Base-by-base conservation (phyloP, 179 eudicot species). In the Camellia oleifera region DNA sequence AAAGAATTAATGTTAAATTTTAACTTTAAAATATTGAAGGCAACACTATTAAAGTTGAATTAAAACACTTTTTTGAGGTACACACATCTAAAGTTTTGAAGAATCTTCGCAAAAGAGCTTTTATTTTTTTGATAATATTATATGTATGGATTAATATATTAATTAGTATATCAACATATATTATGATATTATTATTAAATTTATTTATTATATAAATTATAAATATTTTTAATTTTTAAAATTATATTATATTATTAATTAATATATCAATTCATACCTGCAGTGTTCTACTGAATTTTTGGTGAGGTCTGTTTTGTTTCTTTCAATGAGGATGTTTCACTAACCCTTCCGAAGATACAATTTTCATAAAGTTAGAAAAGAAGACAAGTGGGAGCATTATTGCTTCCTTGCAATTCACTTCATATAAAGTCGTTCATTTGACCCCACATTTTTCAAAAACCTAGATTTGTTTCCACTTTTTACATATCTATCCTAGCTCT, bases 371-470 rank as follows among this genome's bases (percentile, higher is more conserved):
- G 71, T 32, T 13, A 12, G 8, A 46, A 8, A 52, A 40, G 52
- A 67, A 10, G 58, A 72, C 53, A 53, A 17, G 13, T 26, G 76
- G 53, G 46, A 70, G 64, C 46, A 73, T 73, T 58, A 72, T 72
- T 63, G 64, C 58, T 78, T 71, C 18, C 81, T 78, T 78, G 23
- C 54, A 72, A 62, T 79, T 79, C 81, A 79, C 71, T 62, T 72
- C 70, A 72, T 11, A 46, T 50, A 71, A 79, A 79, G 81, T 17
- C 23, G 81, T 26, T 46, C 77, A 72, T 72, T 64, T 50, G 44
- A 44, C 48, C 77, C 72, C 72, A 50, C 67, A 15, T 11, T 63
- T 52, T 63, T 26, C 18, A 9, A 72, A 61, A 18, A 26, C 72
- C 32, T 26, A 4, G 42, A 79, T 79, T 58, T 64, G 56, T 72